Evolutionary conservation across 225 moss, liverwort and hornwort genomes (phyloP).

Genomic region (Thuidium tamariscinum): DNA sequence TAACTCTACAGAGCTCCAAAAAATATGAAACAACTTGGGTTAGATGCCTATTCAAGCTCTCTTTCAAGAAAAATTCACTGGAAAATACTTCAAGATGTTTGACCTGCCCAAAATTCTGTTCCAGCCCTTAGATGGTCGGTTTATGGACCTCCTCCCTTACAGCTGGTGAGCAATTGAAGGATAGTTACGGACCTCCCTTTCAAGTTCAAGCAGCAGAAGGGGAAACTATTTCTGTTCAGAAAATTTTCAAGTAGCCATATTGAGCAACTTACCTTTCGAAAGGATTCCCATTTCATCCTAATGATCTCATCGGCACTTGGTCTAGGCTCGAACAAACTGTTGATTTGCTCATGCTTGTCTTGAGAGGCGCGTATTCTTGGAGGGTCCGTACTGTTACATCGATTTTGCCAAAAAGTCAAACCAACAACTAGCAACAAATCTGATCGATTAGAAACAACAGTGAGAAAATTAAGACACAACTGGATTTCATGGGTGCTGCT

Average conservation of each 20-base stretch:
- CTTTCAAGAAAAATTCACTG: too few species aligned
- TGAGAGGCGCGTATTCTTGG: neutral
- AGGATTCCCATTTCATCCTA: conserved; percentile 6
- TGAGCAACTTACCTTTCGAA: conserved; percentile 1
- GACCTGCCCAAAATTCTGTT: too few species aligned
- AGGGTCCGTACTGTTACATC: neutral
- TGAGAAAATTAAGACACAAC: neutral
- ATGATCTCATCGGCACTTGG: neutral
- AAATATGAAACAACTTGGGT: too few species aligned
- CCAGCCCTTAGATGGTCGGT: too few species aligned
- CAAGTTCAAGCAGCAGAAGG: neutral
- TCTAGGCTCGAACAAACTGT: neutral
- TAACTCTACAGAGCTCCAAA: too few species aligned
- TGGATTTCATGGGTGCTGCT: neutral
- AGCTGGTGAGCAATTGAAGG: neutral
- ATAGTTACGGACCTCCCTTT: neutral
- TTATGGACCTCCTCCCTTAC: too few species aligned
- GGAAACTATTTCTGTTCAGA: neutral
- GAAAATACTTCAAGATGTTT: too few species aligned
- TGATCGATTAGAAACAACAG: neutral
- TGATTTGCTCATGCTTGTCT: neutral
- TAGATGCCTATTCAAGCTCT: too few species aligned
- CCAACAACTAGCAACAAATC: neutral
- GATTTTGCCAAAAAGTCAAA: neutral
- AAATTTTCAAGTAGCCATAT: neutral